These are phyloP conservation scores for Aspergillus chevalieri DNA, from an alignment of 2,329 filamentous ascomycete species.

Conservation along the genomic window DNA sequence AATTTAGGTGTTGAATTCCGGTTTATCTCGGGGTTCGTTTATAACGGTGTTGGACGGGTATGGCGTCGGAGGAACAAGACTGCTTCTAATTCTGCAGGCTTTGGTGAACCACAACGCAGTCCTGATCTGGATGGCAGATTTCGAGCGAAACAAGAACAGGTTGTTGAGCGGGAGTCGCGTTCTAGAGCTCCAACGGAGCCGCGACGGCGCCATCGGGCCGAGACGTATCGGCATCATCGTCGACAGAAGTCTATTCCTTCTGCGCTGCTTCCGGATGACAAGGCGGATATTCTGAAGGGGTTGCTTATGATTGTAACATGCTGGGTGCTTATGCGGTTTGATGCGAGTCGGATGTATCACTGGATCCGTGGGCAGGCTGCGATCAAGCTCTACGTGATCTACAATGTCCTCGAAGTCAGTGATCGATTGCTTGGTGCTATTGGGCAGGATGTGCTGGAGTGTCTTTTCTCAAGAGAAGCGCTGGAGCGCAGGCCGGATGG, in stretches of 20 bases:
- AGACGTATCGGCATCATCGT: slow-evolving; percentile 50
- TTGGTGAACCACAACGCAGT: slow-evolving; percentile 9
- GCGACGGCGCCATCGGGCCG: slow-evolving; percentile 22
- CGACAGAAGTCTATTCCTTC: slow-evolving; percentile 81
- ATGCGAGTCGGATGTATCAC: slow-evolving; percentile 97
- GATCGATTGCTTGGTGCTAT: slow-evolving; percentile 86
- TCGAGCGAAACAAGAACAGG: slow-evolving; percentile 11
- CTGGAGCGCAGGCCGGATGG: slow-evolving; percentile 81
- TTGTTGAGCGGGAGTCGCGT: slow-evolving; percentile 18
- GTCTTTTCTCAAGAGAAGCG: slow-evolving; percentile 87
- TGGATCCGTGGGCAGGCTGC: slow-evolving; percentile 92
- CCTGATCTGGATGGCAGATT: slow-evolving; percentile 16
- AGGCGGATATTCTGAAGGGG: slow-evolving; percentile 90
- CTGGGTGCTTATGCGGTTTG: slow-evolving; percentile 77
- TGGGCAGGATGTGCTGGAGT: slow-evolving; percentile 93
- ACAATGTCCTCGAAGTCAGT: slow-evolving; percentile 87
- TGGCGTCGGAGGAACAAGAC: slow-evolving; percentile 54
- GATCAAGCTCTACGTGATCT: slow-evolving; percentile 98
- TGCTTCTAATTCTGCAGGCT: slow-evolving; percentile 5
- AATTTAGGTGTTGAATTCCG: slow-evolving; percentile 64
- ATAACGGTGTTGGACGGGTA: slow-evolving; percentile 69
- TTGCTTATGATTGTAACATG: slow-evolving; percentile 82
- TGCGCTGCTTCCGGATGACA: slow-evolving; percentile 77
- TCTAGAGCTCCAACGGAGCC: slow-evolving; percentile 12
- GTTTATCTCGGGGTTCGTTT: slow-evolving; percentile 70